phyloP scores from a whole-genome alignment of 192 early-diverging fungal genomes.

The Rhizophagus prolifer region DNA sequence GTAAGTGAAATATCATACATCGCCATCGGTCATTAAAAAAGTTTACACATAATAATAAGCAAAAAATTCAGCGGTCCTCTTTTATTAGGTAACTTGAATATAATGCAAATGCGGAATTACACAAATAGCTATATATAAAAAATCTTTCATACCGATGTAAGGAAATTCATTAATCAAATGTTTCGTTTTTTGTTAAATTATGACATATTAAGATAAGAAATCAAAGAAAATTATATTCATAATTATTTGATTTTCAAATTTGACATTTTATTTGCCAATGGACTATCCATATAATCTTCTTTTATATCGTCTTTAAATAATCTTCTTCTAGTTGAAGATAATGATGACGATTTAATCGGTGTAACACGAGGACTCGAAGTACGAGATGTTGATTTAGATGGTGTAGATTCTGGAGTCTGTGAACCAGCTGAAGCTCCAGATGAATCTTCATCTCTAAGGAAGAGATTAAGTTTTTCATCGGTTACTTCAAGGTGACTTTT shows the following conservation, averaged over 20 bases:
- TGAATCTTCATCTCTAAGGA: conserved; percentile 44
- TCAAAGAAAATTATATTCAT: background rate
- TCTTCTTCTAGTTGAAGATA: background rate
- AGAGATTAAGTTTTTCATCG: conserved; percentile 69
- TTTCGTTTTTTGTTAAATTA: background rate
- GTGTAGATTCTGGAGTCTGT: background rate
- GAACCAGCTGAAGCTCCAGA: conserved; percentile 8
- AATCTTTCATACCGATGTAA: background rate
- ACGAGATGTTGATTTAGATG: conserved; percentile 9
- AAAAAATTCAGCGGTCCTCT: too few relatives aligned
- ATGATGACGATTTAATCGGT: background rate
- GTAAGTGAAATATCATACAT: too few relatives aligned
- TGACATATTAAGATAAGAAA: background rate
- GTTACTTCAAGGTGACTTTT: conserved; percentile 58
- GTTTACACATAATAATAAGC: too few relatives aligned
- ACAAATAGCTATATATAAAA: too few relatives aligned
- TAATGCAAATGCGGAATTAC: too few relatives aligned
- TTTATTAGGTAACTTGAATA: too few relatives aligned
- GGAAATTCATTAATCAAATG: background rate
- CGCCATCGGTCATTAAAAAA: too few relatives aligned
- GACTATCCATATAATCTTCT: background rate
- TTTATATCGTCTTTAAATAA: background rate
- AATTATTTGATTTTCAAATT: background rate
- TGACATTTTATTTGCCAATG: background rate
- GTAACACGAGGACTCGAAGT: background rate